These are phyloP conservation scores for Penicillium italicum DNA, from an alignment of 2,329 filamentous ascomycete genomes.

Conservation along the genomic window DNA sequence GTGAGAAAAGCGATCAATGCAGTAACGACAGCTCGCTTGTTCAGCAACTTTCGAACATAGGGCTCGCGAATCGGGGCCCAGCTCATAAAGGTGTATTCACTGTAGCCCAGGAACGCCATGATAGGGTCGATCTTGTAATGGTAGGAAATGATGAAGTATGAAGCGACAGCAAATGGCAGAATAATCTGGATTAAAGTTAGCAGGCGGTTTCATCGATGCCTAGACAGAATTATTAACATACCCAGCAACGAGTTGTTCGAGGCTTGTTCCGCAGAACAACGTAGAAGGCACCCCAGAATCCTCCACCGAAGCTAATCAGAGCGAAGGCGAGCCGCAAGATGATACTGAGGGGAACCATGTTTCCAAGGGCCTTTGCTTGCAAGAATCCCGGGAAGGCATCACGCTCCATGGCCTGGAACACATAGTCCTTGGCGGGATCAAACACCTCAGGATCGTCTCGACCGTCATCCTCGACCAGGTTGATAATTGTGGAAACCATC, in stretches of 20 bases:
- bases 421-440: slow-evolving; percentile 96
- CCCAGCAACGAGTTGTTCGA: slow-evolving; percentile 75
- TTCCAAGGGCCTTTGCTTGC: slow-evolving; percentile 89
- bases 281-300: slow-evolving; percentile 89
- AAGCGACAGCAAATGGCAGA: slow-evolving; percentile 83
- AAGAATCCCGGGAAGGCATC: slow-evolving; percentile 98
- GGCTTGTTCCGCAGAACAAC: slow-evolving; percentile 85
- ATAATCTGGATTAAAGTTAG: slow-evolving; percentile 56
- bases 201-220: slow-evolving; percentile 7
- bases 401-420: slow-evolving; percentile 98
- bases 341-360: slow-evolving; percentile 86
- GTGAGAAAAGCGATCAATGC: slow-evolving; percentile 70
- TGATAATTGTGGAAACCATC: slow-evolving; percentile 81
- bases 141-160: slow-evolving; percentile 85
- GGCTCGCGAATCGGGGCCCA: slow-evolving; percentile 86
- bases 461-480: slow-evolving; percentile 82
- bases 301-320: slow-evolving; percentile 80
- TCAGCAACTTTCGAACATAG: slow-evolving; percentile 81
- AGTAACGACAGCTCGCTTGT: slow-evolving; percentile 78
- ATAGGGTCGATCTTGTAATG: slow-evolving; percentile 94
- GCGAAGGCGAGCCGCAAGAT: slow-evolving; percentile 82
- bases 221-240: slow-evolving; percentile 48
- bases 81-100: slow-evolving; percentile 94
- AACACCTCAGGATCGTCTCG: slow-evolving; percentile 97
- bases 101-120: slow-evolving; percentile 81